Conservation (phyloP, 1,284 basidiomycete genomes). For the Trametes polyzona region DNA sequence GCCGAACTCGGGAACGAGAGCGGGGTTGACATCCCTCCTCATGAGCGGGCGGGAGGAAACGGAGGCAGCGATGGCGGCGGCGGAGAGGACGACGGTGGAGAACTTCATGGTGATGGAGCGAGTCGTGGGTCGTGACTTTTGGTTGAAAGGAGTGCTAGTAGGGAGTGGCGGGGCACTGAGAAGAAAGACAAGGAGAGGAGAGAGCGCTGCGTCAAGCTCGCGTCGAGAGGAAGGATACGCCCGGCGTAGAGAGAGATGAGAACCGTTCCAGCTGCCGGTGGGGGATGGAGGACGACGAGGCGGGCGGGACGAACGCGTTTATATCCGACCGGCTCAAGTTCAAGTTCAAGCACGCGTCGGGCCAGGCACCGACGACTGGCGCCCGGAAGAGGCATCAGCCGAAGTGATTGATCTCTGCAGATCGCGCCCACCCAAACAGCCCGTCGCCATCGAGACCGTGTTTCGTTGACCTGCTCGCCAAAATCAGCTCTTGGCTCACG, state of each 20-base stretch:
- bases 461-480: too few relatives aligned
- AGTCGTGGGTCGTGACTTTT: neutral
- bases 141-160: conserved; percentile 7
- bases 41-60: conserved; percentile 47
- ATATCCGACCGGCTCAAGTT: too few relatives aligned
- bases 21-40: conserved; percentile 49
- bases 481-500: too few relatives aligned
- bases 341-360: too few relatives aligned
- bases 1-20: conserved; percentile 59
- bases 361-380: too few relatives aligned
- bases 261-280: conserved; percentile 3
- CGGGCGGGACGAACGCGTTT: neutral
- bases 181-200: neutral
- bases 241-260: conserved; percentile 5
- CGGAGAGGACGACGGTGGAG: conserved; percentile 33
- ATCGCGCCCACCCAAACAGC: too few relatives aligned
- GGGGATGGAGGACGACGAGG: neutral
- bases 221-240: neutral
- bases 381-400: too few relatives aligned
- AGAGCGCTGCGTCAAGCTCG: neutral
- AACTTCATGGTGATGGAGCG: conserved; percentile 30
- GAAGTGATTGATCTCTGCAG: too few relatives aligned
- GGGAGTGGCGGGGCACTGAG: conserved; percentile 3
- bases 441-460: too few relatives aligned
- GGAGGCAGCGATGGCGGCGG: conserved; percentile 39